Evolutionary conservation across 2,329 filamentous ascomycete species (phyloP), one percentile per base, ranked within the genome.

Genomic region (Pyrenophora tritici-repentis): DNA sequence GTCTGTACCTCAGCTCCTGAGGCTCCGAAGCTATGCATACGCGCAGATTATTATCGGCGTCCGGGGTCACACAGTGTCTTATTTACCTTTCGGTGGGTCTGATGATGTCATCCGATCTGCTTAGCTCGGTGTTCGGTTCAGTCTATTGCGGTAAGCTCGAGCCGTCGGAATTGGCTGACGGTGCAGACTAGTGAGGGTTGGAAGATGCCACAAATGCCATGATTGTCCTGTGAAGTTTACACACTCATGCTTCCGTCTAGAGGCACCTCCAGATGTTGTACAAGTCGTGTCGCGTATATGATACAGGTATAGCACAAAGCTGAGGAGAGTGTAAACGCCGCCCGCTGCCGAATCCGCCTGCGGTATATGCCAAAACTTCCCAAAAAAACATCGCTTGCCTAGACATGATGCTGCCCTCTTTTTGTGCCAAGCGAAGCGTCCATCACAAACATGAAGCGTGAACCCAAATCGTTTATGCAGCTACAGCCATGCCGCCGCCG

Each of bases 261-360:
- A 55, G 59, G 59, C 51, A 42, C 56, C 59, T 43, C 56, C 51
- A 62, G 61, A 65, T 63, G 57, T 63, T 61, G 59, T 69, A 68
- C 63, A 69, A 52, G 58, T 62, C 62, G 57, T 60, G 58, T 56
- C 54, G 58, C 42, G 47, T 45, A 45, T 70, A 69, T 69, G 57
- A 60, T 67, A 70, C 65, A 68, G 57, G 57, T 69, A 65, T 68
- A 63, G 58, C 60, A 66, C 65, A 69, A 58, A 67, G 66, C 59
- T 67, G 67, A 69, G 67, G 59, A 68, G 67, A 69, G 66, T 70
- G 63, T 60, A 55, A 70, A 70, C 66, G 66, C 66, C 67, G 56
- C 60, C 61, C 66, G 67, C 66, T 50, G 50, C 66, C 58, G 46
- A 56, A 62, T 51, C 49, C 47, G 56, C 41, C 51, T 56, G 56